Base-by-base conservation (phyloP, 176 grass and related monocot species). In the Triticum urartu region DNA sequence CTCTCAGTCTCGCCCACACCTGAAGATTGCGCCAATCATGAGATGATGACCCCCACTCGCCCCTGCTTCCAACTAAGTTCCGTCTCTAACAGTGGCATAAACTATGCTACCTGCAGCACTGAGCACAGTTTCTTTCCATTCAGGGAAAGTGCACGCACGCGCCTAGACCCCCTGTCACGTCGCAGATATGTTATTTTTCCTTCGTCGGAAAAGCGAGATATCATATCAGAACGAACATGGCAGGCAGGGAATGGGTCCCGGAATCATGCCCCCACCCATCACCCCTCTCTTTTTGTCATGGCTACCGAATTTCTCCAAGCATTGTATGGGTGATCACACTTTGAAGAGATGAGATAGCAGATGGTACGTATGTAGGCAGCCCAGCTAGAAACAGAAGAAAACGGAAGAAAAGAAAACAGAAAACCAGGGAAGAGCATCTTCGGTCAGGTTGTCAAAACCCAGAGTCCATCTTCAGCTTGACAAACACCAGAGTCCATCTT, bases 301-400 rank as follows among this genome's bases (percentile, higher is more conserved):
- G 26, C 28, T 30, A 14, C 42, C 35, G 54, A 81, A 83, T 59
- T 79, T 81, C 74, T 80, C 40, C 79, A 68, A 87, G 70, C 85
- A 88, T 84, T 88, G 69, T 82, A 22, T 91, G 40, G 72, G 75
- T 56, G 63, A 39, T 6, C 17, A 52, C 86, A 21, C 79, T 81
- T 47, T 24, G 26, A 65, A 34, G 62, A 79, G 42, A 68, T 47
- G 38, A 86, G 79, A 84, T 84, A 79, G 1, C 72, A 71, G 34
- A 65, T 28, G 72, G 42, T 72, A 4, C 2, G 38, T 26, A 4
- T 2, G 70, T 28, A 11, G 28, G 68, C 13, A 42, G 36, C 22
- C 68, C 22, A 25, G 21, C 38, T 42, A 65, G 4, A 43, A 2
- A 80, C 14, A 32, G 22, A 80, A 47, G 39, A 30, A 65, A 65